These are phyloP conservation scores for Gaeumannomyces sp. DNA, from an alignment of 2,329 filamentous ascomycete species.

Conservation along the genomic window DNA sequence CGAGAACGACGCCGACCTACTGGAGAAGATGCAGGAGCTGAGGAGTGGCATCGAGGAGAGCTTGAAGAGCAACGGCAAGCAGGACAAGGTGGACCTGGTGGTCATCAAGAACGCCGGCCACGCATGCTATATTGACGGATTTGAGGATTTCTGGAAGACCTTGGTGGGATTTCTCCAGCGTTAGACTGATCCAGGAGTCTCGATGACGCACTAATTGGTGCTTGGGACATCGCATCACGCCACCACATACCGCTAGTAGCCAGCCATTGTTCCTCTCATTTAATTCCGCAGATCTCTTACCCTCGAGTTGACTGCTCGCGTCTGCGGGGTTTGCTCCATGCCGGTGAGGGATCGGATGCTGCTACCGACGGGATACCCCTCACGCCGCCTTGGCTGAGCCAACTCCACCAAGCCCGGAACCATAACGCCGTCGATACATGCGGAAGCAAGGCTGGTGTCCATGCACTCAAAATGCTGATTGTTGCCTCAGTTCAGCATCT, in stretches of 20 bases:
- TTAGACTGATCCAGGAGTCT: background rate
- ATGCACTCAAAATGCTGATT: too few species aligned
- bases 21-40: slow-evolving; percentile 32
- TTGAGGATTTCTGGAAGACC: slow-evolving; percentile 25
- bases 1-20: slow-evolving; percentile 35
- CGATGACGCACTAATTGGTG: too few species aligned
- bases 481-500: too few species aligned
- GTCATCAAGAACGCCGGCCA: slow-evolving; percentile 32
- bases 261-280: too few species aligned
- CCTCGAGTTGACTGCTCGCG: too few species aligned
- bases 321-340: background rate
- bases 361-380: background rate
- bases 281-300: too few species aligned
- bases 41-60: slow-evolving; percentile 28
- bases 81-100: slow-evolving; percentile 22
- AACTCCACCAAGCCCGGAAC: background rate
- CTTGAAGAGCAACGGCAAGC: slow-evolving; percentile 21
- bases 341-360: background rate
- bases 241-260: too few species aligned
- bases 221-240: too few species aligned
- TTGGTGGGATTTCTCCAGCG: slow-evolving; percentile 37
- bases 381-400: background rate
- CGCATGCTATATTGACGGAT: slow-evolving; percentile 31
- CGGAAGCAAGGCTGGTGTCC: background rate
- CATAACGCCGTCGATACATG: background rate